Evolutionary conservation across 352 stramenopile genomes (phyloP), one percentile per base, ranked within the genome.

Genomic region (Blastocystis sp.): DNA sequence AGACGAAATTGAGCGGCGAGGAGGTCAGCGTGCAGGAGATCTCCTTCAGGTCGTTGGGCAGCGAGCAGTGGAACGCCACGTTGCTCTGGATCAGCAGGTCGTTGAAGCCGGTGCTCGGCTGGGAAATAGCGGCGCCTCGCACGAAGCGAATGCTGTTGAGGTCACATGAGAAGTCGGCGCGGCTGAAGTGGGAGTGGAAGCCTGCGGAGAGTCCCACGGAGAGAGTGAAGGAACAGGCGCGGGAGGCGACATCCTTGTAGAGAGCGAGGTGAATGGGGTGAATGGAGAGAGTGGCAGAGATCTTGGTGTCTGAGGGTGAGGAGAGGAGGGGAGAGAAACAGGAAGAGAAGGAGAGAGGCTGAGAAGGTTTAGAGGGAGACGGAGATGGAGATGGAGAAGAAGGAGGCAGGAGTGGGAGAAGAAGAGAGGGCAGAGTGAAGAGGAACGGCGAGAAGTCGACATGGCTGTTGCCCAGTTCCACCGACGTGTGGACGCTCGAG

Each of bases 401-500:
- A 11, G 34, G n/a, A 34, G 41, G 74, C 9, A 84, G 52, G 66
- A 67, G 21, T 0, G 56, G 14, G 2, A 64, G 40, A n/a, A 84
- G 28, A 48, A 67, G 43, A 0, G 74, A 67, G 2, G 74, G 74
- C 70, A 84, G 52, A 52, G 53, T 59, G 17, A 84, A 48, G 4
- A 84, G 34, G 60, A 67, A 67, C 21, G 74, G 74, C 3, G 74
- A 59, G 1, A 69, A 9, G 17, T 56, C 23, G 9, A 84, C 23
- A 38, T 59, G 28, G 4, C 34, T 70, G 10, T 61, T 14, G 3
- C 74, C 60, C 53, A 84, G n/a, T 52, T 84, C 9, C 19, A 52
- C 56, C 2, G 56, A 53, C 9, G 19, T 38, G 56, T 67, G 19
- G 2, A 84, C n/a, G 40, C 43, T 84, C 48, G 34, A 67, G 11